A percentile compares a stretch with the other conserved stretches of the same genome.
Evolutionary conservation across 2,329 filamentous ascomycete genomes (phyloP).

Genomic region (Leptoxyphium fumago): DNA sequence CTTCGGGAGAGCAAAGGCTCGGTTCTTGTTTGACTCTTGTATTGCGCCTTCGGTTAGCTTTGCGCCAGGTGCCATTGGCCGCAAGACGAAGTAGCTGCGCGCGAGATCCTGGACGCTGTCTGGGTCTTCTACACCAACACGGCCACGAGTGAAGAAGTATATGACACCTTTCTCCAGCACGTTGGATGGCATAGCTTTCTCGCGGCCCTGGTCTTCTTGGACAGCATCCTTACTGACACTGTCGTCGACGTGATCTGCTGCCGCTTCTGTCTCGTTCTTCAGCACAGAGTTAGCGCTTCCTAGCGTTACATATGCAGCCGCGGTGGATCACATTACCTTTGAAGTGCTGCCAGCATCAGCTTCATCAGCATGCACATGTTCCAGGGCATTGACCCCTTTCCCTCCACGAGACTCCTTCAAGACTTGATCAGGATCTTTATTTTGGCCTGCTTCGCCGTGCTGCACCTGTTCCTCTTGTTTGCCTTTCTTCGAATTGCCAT

Average conservation of each 20-base stretch:
- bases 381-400: conserved; percentile 12
- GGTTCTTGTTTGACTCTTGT: conserved; percentile 45
- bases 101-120: conserved; percentile 57
- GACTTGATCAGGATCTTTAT: conserved; percentile 13
- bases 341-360: conserved; percentile 14
- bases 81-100: conserved; percentile 65
- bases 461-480: conserved; percentile 2
- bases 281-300: no score
- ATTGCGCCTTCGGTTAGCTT: conserved; percentile 46
- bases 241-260: no score
- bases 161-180: conserved; percentile 79
- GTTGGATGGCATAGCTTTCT: conserved; percentile 39
- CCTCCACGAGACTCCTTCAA: conserved; percentile 9
- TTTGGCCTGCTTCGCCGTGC: conserved; percentile 7
- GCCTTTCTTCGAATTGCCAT: neutral
- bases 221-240: conserved; percentile 24
- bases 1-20: conserved; percentile 68
- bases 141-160: conserved; percentile 77
- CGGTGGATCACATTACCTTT: conserved; percentile 7
- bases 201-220: conserved; percentile 35
- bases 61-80: conserved; percentile 56
- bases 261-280: no score
- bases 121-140: conserved; percentile 59
- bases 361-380: conserved; percentile 17
- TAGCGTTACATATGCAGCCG: no score